Evolutionary conservation across 139 green algal species (phyloP).

Genomic region (Chlamydomonas incerta): DNA sequence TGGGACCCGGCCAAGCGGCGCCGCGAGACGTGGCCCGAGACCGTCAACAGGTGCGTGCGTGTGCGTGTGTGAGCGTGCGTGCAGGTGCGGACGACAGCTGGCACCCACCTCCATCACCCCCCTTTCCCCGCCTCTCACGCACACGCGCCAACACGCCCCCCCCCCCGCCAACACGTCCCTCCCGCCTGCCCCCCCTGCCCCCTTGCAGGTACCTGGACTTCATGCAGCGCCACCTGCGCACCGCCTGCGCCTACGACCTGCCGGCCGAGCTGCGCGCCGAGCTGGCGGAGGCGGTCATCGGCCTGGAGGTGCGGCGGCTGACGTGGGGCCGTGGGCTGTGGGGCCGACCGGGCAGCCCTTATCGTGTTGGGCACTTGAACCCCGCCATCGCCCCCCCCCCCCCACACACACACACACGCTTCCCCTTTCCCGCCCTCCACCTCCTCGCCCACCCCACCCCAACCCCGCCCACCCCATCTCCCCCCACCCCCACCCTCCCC

Average conservation of each 20-base stretch:
- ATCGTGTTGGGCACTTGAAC: too few relatives aligned
- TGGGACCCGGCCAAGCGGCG: slow-evolving; percentile 47
- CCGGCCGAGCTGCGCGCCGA: slow-evolving; percentile 29
- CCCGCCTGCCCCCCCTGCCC: neutral
- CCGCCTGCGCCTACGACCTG: slow-evolving; percentile 43
- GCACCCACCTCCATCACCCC: too few relatives aligned
- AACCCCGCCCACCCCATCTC: neutral
- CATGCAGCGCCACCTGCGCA: slow-evolving; percentile 46
- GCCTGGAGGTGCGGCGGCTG: slow-evolving; percentile 45
- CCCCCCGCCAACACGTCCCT: neutral
- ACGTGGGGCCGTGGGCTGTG: neutral
- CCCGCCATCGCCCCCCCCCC: too few relatives aligned
- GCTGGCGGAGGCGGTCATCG: slow-evolving; percentile 43
- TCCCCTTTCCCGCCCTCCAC: neutral
- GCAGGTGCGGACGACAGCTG: too few relatives aligned
- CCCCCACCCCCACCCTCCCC: neutral
- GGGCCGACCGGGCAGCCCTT: too few relatives aligned
- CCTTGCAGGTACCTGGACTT: slow-evolving; percentile 60
- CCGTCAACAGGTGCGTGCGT: slow-evolving; percentile 46
- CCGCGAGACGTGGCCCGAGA: slow-evolving; percentile 61
- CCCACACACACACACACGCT: neutral
- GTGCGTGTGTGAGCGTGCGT: neutral
- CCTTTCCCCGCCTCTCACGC: too few relatives aligned
- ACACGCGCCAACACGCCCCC: neutral
- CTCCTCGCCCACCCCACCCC: neutral